Conservation (phyloP, 2,329 filamentous ascomycete genomes). For the Phialemonium atrogriseum region DNA sequence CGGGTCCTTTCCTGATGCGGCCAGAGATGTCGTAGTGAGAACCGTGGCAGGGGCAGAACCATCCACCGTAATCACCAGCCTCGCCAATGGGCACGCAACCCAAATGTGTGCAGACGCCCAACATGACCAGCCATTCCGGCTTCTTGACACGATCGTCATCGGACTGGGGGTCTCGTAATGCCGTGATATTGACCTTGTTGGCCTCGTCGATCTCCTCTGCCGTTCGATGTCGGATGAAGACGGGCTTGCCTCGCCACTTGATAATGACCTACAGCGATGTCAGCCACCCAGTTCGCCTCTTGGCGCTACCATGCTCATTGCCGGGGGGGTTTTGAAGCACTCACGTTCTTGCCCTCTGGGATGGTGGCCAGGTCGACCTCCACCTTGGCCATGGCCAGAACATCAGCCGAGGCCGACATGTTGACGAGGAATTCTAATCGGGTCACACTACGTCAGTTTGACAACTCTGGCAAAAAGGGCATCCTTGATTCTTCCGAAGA, state of each 20-base stretch:
- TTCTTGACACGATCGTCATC: slow-evolving; percentile 94
- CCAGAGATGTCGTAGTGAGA: slow-evolving; percentile 99
- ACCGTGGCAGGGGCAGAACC: slow-evolving; percentile 99
- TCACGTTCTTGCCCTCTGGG: slow-evolving; percentile 98
- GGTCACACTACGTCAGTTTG: slow-evolving; percentile 14
- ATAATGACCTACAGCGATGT: no score
- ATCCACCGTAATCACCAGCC: slow-evolving; percentile 94
- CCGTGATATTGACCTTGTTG: slow-evolving; percentile 74
- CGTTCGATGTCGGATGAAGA: slow-evolving; percentile 99
- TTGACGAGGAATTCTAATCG: slow-evolving; percentile 92
- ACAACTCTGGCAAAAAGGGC: no score
- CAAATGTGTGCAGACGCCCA: slow-evolving; percentile 98
- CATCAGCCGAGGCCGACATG: slow-evolving; percentile 98
- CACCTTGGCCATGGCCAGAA: slow-evolving; percentile 98
- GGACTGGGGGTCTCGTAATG: slow-evolving; percentile 82
- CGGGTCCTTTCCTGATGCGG: slow-evolving; percentile 94
- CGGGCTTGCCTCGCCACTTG: slow-evolving; percentile 99
- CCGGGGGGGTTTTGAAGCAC: slow-evolving; percentile 21
- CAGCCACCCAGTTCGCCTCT: background rate
- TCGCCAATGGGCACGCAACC: slow-evolving; percentile 99
- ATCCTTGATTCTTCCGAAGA: background rate
- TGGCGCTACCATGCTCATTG: background rate
- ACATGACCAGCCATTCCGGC: slow-evolving; percentile 97
- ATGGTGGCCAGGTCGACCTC: slow-evolving; percentile 90
- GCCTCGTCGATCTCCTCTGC: slow-evolving; percentile 88